Evolutionary conservation across 371 early-diverging fungal species (phyloP), one percentile per base, ranked within the genome.

Genomic region (Quaeritorhiza haematococci): DNA sequence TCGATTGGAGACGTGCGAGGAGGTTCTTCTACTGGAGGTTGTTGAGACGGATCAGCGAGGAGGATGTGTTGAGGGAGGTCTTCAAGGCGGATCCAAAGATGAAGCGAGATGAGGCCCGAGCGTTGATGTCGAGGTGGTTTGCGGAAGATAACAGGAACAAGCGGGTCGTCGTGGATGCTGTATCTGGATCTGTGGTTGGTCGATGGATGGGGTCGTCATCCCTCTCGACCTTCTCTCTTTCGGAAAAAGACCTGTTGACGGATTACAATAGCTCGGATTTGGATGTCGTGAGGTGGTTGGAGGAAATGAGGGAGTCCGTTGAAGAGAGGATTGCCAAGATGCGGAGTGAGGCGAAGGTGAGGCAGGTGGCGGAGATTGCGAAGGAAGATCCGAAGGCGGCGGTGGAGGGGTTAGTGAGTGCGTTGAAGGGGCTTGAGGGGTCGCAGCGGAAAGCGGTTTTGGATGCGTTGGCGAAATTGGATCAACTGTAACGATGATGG

Each of bases 1-100:
- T 97, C 15, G 82, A 86, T 53, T 97, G 96, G 94, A 64, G 78
- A 27, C 69, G 80, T 41, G 74, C 93, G 10, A 90, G 98, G 59
- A 72, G 80, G 21, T 91, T 83, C 88, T 95, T 95, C 77, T 93
- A 91, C 90, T 89, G 90, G 88, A 87, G 98, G 62, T 78, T 95
- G 48, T 82, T 84, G 62, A 84, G 93, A 53, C 75, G 95, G 33
- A 69, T 95, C 41, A 58, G 56, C 26, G 80, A 79, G 58, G 67
- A 70, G 26, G 45, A 49, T 17, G 53, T 71, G 59, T 49, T 73
- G 53, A 48, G 56, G 44, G 61, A 67, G 50, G 45, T 70, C 19
- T 60, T 56, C 19, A 34, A 23, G 8, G 71, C 71, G 7, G 30
- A 65, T 50, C 32, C 59, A 1, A 27, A 45, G 13, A 34, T 67